Evolutionary conservation across 1,284 basidiomycete genomes (phyloP), one percentile per base, ranked within the genome.

Genomic region (Agroathelia rolfsii): DNA sequence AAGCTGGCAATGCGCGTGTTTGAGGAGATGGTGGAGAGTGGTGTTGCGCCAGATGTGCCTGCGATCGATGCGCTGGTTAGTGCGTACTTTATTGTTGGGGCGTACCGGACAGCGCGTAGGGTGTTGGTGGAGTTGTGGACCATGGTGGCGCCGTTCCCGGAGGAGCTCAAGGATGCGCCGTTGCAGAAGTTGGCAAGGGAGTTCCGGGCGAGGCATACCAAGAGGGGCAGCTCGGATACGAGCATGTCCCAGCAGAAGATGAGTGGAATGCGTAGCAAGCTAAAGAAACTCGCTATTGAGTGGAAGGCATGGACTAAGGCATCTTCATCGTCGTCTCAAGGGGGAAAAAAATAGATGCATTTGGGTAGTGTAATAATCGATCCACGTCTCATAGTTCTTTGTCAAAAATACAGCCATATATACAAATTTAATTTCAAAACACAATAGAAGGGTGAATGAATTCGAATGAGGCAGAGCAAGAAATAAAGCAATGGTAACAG

Each of bases 1-100:
- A 53, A 56, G 3, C 48, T 55, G 13, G 78, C 80, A 2, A 53
- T 72, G 44, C 57, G 54, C 21, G 53, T 61, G 15, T 83, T 85
- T 46, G 62, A 64, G 31, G 50, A 59, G 20, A 85, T 86, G 82
- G 42, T 81, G n/a, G 52, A 56, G 3, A 49, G 53, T 17, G 72
- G 70, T 21, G 55, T 83, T 20, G 47, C 54, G n/a, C 82, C 83
- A 5, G 82, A 86, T 43, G 57, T 77, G 6, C 62, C 71, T 7
- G 67, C 70, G 6, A 66, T 86, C 21, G 76, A 81, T 44, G 78
- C 78, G 23, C 55, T 84, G n/a, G 64, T 64, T 7, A 68, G 74
- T 44, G 75, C 75, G 12, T 82, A 74, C 49, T 73, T 72, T 47
- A 63, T 66, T 21, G 62, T 63, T 4, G 71, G 72, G 20, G 61